A percentile compares a stretch with the other conserved stretches of the same genome.
These are phyloP conservation scores for Skeletonema grethae DNA, from an alignment of 108 stramenopile species.

Conservation along the genomic window DNA sequence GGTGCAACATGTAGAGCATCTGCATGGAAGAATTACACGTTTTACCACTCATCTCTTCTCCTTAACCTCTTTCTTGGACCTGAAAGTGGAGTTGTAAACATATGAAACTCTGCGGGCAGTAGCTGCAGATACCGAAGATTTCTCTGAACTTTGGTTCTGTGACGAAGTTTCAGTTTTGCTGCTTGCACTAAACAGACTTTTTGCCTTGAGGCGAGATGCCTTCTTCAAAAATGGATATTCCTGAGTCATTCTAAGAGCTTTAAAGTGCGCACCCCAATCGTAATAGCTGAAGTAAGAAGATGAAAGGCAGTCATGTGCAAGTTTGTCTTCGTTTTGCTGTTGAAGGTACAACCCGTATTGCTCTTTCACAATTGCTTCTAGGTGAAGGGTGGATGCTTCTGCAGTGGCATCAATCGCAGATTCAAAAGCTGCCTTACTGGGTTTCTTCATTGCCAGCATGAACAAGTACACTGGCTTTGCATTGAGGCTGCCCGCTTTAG, in stretches of 20 bases:
- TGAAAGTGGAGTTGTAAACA: neutral
- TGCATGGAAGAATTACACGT: too few species aligned
- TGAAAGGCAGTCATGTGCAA: constrained; percentile 16
- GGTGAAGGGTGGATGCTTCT: constrained; percentile 9
- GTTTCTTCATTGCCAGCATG: constrained; percentile 22
- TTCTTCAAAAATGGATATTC: neutral
- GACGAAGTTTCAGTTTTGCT: neutral
- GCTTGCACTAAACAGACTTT: neutral
- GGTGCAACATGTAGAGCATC: too few species aligned
- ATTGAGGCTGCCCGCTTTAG: constrained; percentile 21
- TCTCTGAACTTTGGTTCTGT: neutral
- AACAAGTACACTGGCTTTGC: constrained; percentile 25
- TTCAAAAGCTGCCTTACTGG: constrained; percentile 15
- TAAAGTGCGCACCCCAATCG: constrained; percentile 34
- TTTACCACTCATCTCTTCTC: neutral
- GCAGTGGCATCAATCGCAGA: constrained; percentile 31
- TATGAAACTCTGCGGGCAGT: neutral
- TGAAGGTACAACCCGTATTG: constrained; percentile 22
- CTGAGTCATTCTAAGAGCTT: neutral
- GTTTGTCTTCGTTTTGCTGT: neutral
- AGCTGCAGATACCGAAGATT: neutral
- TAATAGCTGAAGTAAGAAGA: constrained; percentile 27
- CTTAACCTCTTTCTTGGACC: neutral
- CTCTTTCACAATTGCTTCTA: constrained; percentile 47
- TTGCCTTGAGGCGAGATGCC: neutral